Evolutionary conservation across 176 grass and related monocot genomes (phyloP).

Genomic region (Saccharum spontaneum): DNA sequence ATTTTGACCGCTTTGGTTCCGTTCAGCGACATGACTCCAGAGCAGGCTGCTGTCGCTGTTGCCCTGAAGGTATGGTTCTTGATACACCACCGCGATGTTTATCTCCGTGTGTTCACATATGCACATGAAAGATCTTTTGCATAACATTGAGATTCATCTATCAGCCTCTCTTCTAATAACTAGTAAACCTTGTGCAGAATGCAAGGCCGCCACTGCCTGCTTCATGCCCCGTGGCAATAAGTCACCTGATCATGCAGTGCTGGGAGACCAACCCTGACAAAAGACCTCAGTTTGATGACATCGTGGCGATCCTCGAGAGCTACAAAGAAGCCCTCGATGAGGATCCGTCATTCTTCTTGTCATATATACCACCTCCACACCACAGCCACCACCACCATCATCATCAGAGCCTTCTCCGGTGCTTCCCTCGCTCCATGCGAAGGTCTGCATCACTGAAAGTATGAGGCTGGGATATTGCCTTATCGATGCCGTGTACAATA

Average conservation of each 20-base stretch:
- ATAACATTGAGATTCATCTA: background rate
- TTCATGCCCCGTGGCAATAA: conserved; percentile 85
- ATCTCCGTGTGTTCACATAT: conserved; percentile 15
- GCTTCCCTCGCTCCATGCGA: conserved; percentile 64
- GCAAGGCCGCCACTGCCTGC: conserved; percentile 73
- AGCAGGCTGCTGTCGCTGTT: conserved; percentile 95
- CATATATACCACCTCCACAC: conserved; percentile 56
- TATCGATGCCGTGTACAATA: conserved; percentile 38
- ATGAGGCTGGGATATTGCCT: conserved; percentile 13
- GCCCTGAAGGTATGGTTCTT: conserved; percentile 79
- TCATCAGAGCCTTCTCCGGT: conserved; percentile 59
- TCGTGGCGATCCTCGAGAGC: conserved; percentile 65
- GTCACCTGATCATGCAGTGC: conserved; percentile 88
- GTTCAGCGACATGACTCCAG: conserved; percentile 86
- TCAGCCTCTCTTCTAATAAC: conserved; percentile 1
- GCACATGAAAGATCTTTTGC: background rate
- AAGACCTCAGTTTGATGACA: conserved; percentile 84
- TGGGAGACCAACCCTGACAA: conserved; percentile 78
- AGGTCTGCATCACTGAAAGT: conserved; percentile 52
- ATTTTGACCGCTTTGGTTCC: conserved; percentile 83
- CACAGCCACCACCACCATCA: conserved; percentile 31
- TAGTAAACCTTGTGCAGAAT: conserved; percentile 58
- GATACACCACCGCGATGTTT: background rate
- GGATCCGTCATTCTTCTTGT: conserved; percentile 69
- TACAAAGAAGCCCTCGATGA: conserved; percentile 69